phyloP scores from a whole-genome alignment of 2,329 filamentous ascomycete species.

The Cytospora leucostoma region DNA sequence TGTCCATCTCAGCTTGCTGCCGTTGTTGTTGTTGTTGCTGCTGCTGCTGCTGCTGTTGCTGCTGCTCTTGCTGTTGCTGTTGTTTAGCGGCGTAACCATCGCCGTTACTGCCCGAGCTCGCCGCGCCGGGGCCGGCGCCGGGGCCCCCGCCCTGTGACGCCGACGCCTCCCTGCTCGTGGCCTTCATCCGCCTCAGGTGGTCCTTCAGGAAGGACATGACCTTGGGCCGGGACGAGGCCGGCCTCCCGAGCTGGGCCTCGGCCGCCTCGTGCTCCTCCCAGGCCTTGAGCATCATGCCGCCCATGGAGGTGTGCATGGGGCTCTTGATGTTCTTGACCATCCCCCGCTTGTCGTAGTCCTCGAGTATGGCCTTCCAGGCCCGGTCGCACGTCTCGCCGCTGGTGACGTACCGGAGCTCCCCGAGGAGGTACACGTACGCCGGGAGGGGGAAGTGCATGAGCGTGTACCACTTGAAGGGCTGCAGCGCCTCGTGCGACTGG shows the following conservation, averaged over 20 bases:
- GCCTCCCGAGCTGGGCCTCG: conserved; percentile 46
- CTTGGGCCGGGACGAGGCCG: conserved; percentile 43
- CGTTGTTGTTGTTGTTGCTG: conserved; percentile 11
- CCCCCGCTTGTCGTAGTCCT: conserved; percentile 55
- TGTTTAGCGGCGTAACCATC: conserved; percentile 13
- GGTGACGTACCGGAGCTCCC: conserved; percentile 54
- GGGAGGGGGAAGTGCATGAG: conserved; percentile 62
- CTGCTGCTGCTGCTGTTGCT: conserved; percentile 8
- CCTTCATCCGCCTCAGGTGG: conserved; percentile 36
- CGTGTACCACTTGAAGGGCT: conserved; percentile 60
- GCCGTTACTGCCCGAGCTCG: background rate
- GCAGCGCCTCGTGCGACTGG: conserved; percentile 52
- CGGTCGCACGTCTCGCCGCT: conserved; percentile 59
- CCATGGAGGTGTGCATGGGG: conserved; percentile 60
- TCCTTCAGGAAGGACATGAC: conserved; percentile 53
- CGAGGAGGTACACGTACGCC: conserved; percentile 61
- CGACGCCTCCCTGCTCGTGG: conserved; percentile 16
- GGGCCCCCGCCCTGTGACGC: conserved; percentile 26
- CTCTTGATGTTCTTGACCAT: conserved; percentile 52
- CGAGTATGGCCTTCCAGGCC: conserved; percentile 58
- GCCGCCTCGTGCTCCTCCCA: conserved; percentile 60
- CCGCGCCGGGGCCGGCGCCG: conserved; percentile 2
- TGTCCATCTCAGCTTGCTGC: conserved; percentile 17
- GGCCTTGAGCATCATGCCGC: conserved; percentile 60
- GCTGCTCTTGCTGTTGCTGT: conserved; percentile 18